Base-by-base conservation (phyloP, 345 rosid genomes). In the Eutrema heterophyllum region DNA sequence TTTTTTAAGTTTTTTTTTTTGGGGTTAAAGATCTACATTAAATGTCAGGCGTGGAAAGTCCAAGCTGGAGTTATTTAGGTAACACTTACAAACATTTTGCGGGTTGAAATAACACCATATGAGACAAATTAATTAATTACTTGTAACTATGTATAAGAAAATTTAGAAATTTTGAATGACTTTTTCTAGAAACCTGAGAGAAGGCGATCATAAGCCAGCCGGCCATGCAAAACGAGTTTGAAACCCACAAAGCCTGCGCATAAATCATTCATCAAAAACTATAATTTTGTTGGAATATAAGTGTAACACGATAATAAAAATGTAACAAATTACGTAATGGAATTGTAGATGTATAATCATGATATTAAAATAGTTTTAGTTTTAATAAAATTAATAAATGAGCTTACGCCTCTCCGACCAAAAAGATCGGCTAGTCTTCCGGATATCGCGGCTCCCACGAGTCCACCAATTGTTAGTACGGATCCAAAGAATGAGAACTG, bases 401-500 rank as follows among this genome's bases (percentile, higher is more conserved):
- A 64, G 55, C 93, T 83, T 84, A 89, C 98, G 29, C 81, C 86
- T 81, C 86, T 84, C 63, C 95, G 83, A 70, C 97, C 97, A 16
- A 86, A 79, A 56, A 70, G 61, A 84, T 93, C 97, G 27, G 97
- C 91, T 48, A 85, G 67, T 74, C 67, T 86, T 67, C 98, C 97
- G 5, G 93, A 88, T 81, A 86, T 73, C 9, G 83, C 82, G 5
- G 97, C 96, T 35, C 98, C 98, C 51, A 93, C 64, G 85, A 88
- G 88, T 50, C 93, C 98, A 66, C 98, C 98, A 69, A 87, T 76
- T 1, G 95, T 90, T 79, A 93, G 74, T 77, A 90, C 83, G 6
- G 97, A 87, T 44, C 91, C 97, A 51, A 93, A 93, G 63, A 90
- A 69, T 11, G 98, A 90, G 75, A 81, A 93, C 98, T 93, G 84